Base-by-base conservation (phyloP, 768 basidiomycete genomes). In the Lactifluus subvellereus region DNA sequence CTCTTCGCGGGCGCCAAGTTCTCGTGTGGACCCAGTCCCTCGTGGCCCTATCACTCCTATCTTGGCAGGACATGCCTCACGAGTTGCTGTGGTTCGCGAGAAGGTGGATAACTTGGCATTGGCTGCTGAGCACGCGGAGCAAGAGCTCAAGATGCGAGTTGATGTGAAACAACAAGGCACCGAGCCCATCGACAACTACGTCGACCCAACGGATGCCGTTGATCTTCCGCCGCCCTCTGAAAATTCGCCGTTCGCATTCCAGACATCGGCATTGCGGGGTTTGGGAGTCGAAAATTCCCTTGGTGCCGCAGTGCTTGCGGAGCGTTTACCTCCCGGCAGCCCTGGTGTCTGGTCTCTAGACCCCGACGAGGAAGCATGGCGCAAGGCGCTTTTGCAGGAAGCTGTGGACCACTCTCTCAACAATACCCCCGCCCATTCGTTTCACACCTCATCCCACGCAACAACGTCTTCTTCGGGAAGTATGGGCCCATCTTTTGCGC, bases 151-250 rank as follows among this genome's bases (percentile, higher is more conserved):
- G 68, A 71, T 77, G 37, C 82, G 83, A 27, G 80, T 77, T 20
- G 76, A 77, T 38, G 74, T 77, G 58, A 73, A 56, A 83, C 83
- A 62, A 76, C 79, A 61, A 78, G 75, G 64, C 74, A 72, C 50
- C 56, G 70, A 35, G 74, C 77, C 60, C n/a, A 50, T 80, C 65
- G 80, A 84, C 70, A 77, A 84, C 68, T 79, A 88, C 58, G 85
- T 92, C 68, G 91, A 93, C 74, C 91, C 91, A 11, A 93, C 91
- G 30, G 91, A 92, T 69, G 82, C 81, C 30, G 90, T 93, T 40
- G 91, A 93, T 70, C 71, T 92, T 38, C 91, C 91, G 0, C 84
- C 80, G 6, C 86, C 84, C 7, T 83, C 86, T 40, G 77, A 85
- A 42, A 78, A 78, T 40, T 89, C 88, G 70, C 86, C 85, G 1